Evolutionary conservation across 2,329 filamentous ascomycete species (phyloP).

Genomic region (Cercospora zeae-maydis): DNA sequence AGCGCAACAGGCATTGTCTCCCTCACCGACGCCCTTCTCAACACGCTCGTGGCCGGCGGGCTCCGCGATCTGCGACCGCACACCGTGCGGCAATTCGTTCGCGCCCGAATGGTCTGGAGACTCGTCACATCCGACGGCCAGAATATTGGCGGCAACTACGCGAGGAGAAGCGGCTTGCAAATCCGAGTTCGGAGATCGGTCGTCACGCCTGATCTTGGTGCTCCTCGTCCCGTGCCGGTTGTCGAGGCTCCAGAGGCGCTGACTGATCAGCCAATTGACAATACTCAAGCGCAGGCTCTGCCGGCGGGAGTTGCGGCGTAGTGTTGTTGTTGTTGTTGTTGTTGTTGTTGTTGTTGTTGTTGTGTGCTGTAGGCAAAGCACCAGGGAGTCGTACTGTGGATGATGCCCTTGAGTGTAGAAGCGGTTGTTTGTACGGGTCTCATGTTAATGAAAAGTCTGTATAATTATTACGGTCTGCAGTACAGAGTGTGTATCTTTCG

Average conservation of each 20-base stretch:
- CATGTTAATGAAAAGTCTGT: too few species aligned
- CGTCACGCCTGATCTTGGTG: constrained; percentile 7
- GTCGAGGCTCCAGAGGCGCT: constrained; percentile 6
- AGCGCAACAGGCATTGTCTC: constrained; percentile 5
- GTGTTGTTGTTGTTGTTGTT: too few species aligned
- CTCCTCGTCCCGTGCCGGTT: background rate
- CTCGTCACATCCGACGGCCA: constrained; percentile 9
- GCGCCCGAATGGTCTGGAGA: constrained; percentile 12
- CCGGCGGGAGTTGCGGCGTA: background rate
- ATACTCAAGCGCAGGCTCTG: background rate
- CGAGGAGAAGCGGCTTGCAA: constrained; percentile 2
- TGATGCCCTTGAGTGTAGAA: too few species aligned
- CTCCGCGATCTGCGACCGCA: constrained; percentile 9
- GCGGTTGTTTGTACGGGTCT: too few species aligned
- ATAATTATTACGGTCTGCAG: too few species aligned
- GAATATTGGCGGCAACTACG: constrained; percentile 7
- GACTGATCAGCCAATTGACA: background rate
- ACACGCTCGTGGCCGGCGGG: constrained; percentile 10
- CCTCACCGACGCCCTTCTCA: constrained; percentile 15
- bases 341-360: too few species aligned
- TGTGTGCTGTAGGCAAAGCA: too few species aligned
- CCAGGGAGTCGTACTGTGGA: background rate
- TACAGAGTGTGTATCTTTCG: too few species aligned
- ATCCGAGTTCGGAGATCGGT: constrained; percentile 4
- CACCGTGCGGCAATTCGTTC: constrained; percentile 9